Base-by-base conservation (phyloP, 352 stramenopile genomes). In the Phytopythium chamaehyphon region DNA sequence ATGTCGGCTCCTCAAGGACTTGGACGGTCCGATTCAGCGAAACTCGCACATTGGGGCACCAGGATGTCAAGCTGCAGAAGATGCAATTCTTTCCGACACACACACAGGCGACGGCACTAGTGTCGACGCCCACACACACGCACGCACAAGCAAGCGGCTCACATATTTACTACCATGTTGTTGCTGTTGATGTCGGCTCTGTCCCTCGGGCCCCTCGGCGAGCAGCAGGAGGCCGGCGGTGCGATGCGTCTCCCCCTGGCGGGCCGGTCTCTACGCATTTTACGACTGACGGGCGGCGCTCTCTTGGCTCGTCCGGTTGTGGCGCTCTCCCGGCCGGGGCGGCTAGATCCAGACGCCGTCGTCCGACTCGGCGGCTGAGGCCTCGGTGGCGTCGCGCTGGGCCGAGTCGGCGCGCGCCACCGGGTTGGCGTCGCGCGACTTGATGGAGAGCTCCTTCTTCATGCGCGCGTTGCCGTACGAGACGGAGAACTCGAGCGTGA, bases 271-370 rank as follows among this genome's bases (percentile, higher is more conserved):
- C 15, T 42, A 42, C 37, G 18, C 37, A 42, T 14, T n/a, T 6
- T 21, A 21, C 37, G 15, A n/a, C 2, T 42, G 15, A n/a, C 15
- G 37, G 15, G 14, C 37, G 15, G 14, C 37, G 9, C 37, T 12
- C 18, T 6, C 12, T 42, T 6, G 37, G 9, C 37, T 42, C 37
- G 37, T 42, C 37, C 37, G 18, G 38, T 50, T 50, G 26, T 50
- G 28, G 23, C 18, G 18, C 12, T 50, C 38, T 37, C 22, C 33
- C 11, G 42, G 16, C 3, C 12, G 22, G 8, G 14, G 5, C 15
- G 40, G 42, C 40, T 86, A 89, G 48, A 89, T 89, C 78, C 78
- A 89, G 11, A 89, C 78, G 44, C 78, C 78, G 44, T 89, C 78
- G 47, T 89, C 77, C 18, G 73, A 71, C 10, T 33, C 28, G 28